Percentiles rank a stretch among this genome's conserved stretches.
These are phyloP conservation scores for carrot (Daucus carota) DNA, from an alignment of 129 eudicot species.

Conservation along the genomic window DH1_v3.0 NC_030383.2:59406501-59407000, in stretches of 20 bases:
- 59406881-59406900: no score
- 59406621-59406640: neutral
- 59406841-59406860: no score
- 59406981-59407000: neutral
- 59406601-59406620: neutral
- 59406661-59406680: neutral
- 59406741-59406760: neutral
- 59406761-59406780: neutral
- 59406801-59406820: no score
- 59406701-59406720: neutral
- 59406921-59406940: no score
- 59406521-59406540: neutral
- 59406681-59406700: neutral
- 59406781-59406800: no score
- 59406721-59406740: neutral
- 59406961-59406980: no score
- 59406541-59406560: neutral
- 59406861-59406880: no score
- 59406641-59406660: neutral
- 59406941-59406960: no score
- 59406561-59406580: neutral
- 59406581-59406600: neutral
- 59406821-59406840: no score
- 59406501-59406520: neutral
- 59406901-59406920: no score